Conservation (phyloP, 2,329 filamentous ascomycete genomes). For the Fusarium sp. region DNA sequence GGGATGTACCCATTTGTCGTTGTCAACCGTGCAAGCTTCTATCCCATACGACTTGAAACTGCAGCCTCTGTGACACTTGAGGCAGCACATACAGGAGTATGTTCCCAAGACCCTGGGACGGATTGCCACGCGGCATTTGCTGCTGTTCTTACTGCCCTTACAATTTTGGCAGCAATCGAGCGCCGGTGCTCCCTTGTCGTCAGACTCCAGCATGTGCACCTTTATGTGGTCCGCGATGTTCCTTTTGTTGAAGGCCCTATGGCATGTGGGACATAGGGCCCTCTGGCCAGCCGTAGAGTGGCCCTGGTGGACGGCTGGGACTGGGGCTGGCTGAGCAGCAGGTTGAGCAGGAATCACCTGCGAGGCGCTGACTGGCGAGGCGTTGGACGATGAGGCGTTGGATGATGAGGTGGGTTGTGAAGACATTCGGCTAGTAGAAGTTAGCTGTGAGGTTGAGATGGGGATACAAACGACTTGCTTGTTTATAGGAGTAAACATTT, state of each 20-base stretch:
- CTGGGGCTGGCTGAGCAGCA: background rate
- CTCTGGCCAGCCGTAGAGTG: background rate
- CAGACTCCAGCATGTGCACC: background rate
- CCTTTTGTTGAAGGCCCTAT: background rate
- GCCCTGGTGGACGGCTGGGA: background rate
- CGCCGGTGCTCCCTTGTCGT: background rate
- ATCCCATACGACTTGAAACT: background rate
- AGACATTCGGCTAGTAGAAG: background rate
- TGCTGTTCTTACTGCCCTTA: background rate
- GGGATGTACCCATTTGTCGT: background rate
- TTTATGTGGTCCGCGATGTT: background rate
- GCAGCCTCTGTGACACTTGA: background rate
- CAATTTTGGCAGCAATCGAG: background rate
- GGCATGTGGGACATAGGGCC: background rate
- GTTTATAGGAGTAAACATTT: too few species aligned
- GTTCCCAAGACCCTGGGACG: background rate
- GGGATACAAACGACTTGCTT: too few species aligned
- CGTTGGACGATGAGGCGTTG: background rate
- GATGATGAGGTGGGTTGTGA: background rate
- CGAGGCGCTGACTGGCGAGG: too few species aligned
- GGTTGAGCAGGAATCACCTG: background rate
- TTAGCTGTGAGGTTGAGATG: background rate
- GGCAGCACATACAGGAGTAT: background rate
- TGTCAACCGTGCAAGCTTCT: too few species aligned
- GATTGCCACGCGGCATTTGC: background rate